These are phyloP conservation scores for Blastocystis sp. DNA, from an alignment of 352 stramenopile species.

Conservation along the genomic window DNA sequence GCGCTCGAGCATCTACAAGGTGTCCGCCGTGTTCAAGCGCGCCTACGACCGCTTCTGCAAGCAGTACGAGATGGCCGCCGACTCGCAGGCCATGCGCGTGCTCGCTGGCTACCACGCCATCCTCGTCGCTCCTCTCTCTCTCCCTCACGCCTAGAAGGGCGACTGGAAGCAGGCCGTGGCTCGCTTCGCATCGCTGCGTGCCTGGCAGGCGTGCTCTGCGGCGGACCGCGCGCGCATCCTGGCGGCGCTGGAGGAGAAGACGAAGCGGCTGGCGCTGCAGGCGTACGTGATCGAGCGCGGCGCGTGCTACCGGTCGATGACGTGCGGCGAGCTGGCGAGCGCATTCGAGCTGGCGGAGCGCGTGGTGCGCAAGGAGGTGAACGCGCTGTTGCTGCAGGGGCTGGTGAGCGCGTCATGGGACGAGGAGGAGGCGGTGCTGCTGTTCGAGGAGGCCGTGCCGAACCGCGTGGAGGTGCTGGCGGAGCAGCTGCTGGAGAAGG, in stretches of 20 bases:
- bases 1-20: slow-evolving; percentile 21
- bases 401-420: slow-evolving; percentile 7
- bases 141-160: not conserved
- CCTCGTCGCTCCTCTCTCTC: no score
- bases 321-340: not conserved
- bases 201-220: not conserved
- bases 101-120: slow-evolving; percentile 26
- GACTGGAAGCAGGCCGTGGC: not conserved
- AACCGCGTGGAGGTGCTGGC: no score
- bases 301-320: slow-evolving; percentile 4
- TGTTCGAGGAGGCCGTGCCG: no score
- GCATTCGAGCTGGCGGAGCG: not conserved
- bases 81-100: slow-evolving; percentile 17
- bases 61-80: not conserved
- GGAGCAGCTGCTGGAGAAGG: no score
- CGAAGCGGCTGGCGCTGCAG: slow-evolving; percentile 12
- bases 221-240: not conserved
- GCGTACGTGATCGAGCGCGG: slow-evolving; percentile 24
- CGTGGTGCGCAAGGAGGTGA: slow-evolving; percentile 11
- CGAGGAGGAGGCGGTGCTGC: no score
- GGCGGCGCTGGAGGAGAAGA: not conserved
- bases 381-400: slow-evolving; percentile 36
- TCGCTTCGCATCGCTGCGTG: not conserved
- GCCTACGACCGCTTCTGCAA: not conserved
- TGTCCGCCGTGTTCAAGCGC: slow-evolving; percentile 49